Evolutionary conservation across 768 basidiomycete genomes (phyloP).

Genomic region (Galerina sulciceps): DNA sequence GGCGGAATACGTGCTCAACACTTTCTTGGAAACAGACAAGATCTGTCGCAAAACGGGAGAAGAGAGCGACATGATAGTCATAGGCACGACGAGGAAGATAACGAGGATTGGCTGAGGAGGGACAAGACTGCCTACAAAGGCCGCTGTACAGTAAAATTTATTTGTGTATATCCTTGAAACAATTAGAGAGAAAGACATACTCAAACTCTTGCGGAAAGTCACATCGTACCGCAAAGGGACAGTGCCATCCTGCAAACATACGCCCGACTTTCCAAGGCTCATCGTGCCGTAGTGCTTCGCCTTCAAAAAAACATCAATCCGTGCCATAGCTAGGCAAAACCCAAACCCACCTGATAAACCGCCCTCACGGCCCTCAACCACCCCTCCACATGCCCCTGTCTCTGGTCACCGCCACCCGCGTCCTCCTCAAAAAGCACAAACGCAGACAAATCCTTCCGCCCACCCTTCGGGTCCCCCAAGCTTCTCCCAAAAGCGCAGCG

Average conservation of each 20-base stretch:
- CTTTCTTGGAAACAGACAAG: conserved; percentile 64
- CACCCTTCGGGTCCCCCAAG: conserved; percentile 71
- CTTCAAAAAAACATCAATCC: conserved; percentile 38
- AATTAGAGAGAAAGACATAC: conserved; percentile 36
- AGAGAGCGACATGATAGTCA: conserved; percentile 60
- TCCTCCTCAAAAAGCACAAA: conserved; percentile 74
- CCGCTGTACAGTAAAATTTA: conserved; percentile 36
- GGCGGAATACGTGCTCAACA: conserved; percentile 35
- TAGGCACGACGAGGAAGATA: conserved; percentile 72
- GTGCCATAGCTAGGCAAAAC: background rate
- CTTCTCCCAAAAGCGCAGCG: conserved; percentile 86
- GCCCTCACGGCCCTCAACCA: conserved; percentile 64
- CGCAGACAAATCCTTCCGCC: conserved; percentile 70
- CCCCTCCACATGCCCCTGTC: conserved; percentile 46
- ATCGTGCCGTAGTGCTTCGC: conserved; percentile 65
- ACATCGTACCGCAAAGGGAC: conserved; percentile 66
- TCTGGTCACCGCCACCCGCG: conserved; percentile 37
- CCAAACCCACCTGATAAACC: conserved; percentile 59
- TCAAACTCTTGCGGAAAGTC: conserved; percentile 68
- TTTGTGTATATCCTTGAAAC: background rate
- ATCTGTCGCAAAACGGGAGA: conserved; percentile 74
- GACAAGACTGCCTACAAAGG: conserved; percentile 51
- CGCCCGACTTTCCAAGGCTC: conserved; percentile 49
- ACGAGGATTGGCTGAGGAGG: conserved; percentile 48
- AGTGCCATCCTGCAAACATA: conserved; percentile 58